A percentile compares a stretch with the other conserved stretches of the same genome.
phyloP scores from a whole-genome alignment of 2,329 filamentous ascomycete genomes.

The Trichothecium sympodiale region DNA sequence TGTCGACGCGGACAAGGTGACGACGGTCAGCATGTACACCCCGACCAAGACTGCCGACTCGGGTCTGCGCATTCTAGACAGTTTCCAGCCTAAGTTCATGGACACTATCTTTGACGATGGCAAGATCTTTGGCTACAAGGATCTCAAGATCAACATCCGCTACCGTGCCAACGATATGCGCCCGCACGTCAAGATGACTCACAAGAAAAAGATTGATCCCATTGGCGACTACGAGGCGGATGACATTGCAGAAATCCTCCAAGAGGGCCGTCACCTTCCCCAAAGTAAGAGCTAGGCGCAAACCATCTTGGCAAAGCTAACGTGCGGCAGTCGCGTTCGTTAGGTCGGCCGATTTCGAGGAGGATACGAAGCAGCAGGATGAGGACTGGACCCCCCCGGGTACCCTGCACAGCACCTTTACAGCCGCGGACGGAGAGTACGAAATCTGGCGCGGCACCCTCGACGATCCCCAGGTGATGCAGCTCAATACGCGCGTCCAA shows the following conservation, averaged over 20 bases:
- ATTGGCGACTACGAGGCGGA: constrained; percentile 58
- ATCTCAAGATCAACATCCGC: constrained; percentile 63
- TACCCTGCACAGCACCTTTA: constrained; percentile 53
- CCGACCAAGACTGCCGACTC: constrained; percentile 24
- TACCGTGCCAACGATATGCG: constrained; percentile 62
- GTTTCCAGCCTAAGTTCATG: constrained; percentile 78
- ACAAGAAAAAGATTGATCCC: constrained; percentile 57
- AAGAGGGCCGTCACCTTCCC: constrained; percentile 56
- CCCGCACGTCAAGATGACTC: constrained; percentile 62
- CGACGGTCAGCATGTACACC: constrained; percentile 48
- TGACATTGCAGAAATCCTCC: constrained; percentile 55
- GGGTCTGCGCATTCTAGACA: constrained; percentile 45
- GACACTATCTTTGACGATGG: constrained; percentile 94
- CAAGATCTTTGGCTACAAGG: constrained; percentile 80
- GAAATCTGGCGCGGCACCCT: constrained; percentile 80
- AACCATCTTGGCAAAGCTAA: neutral
- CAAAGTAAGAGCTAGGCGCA: constrained; percentile 35
- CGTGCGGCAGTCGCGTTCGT: constrained; percentile 51
- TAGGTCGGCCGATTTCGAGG: constrained; percentile 49
- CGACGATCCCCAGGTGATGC: constrained; percentile 54
- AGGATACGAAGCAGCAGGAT: constrained; percentile 34
- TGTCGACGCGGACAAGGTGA: constrained; percentile 47
- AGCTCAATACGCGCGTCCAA: constrained; percentile 70
- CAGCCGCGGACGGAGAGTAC: constrained; percentile 51
- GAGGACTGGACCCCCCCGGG: constrained; percentile 61